These are phyloP conservation scores for Alternaria hordeiaustralica DNA, from an alignment of 2,329 filamentous ascomycete species.

Conservation along the genomic window DNA sequence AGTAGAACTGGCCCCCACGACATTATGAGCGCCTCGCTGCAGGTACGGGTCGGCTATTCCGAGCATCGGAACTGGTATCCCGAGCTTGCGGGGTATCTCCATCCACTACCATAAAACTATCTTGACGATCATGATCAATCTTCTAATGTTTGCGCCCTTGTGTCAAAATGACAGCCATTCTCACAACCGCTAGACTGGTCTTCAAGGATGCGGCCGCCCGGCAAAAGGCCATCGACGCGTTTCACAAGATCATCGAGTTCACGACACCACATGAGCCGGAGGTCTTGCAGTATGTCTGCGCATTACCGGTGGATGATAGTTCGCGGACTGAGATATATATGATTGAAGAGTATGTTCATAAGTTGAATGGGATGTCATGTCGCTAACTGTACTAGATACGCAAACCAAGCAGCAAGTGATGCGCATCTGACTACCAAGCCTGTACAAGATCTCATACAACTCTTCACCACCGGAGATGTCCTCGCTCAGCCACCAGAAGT, in stretches of 20 bases:
- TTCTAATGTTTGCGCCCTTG: no score
- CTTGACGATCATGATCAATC: not conserved
- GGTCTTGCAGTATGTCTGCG: constrained; percentile 32
- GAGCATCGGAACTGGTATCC: constrained; percentile 15
- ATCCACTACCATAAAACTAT: not conserved
- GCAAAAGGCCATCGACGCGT: constrained; percentile 23
- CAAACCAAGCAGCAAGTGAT: constrained; percentile 27
- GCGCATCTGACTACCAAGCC: constrained; percentile 27
- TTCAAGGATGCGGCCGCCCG: constrained; percentile 22
- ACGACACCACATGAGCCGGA: constrained; percentile 28
- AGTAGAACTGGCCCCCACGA: no score
- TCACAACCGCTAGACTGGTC: constrained; percentile 28
- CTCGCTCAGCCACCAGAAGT: constrained; percentile 31
- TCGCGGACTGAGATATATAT: constrained; percentile 29
- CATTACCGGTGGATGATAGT: constrained; percentile 25
- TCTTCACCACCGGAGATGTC: constrained; percentile 28
- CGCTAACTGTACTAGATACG: constrained; percentile 10
- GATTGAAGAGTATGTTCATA: constrained; percentile 30
- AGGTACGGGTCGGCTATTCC: constrained; percentile 16
- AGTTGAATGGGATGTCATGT: rapidly evolving
- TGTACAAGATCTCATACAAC: constrained; percentile 29
- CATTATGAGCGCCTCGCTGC: not conserved
- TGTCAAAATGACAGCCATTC: constrained; percentile 23
- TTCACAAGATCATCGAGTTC: constrained; percentile 34
- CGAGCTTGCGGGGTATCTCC: constrained; percentile 13